Percentiles rank a stretch among this genome's conserved stretches.
phyloP scores from a whole-genome alignment of 768 basidiomycete genomes.

The Brasilioporus rufonigricans region DNA sequence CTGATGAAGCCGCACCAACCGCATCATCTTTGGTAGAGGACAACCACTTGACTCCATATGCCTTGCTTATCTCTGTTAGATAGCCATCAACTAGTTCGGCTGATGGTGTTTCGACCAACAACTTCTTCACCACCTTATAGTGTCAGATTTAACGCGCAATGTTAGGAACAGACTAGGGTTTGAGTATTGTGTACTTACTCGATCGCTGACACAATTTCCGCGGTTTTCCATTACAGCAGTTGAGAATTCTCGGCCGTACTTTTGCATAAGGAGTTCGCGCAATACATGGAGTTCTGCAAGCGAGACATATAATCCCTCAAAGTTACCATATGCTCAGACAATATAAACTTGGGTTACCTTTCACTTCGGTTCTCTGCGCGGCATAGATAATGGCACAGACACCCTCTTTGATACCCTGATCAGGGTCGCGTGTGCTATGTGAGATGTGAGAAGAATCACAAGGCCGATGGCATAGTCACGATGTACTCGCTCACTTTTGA shows the following conservation, averaged over 20 bases:
- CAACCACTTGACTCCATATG: constrained; percentile 74
- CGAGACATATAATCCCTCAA: neutral
- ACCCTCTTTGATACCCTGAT: constrained; percentile 83
- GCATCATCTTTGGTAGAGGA: constrained; percentile 38
- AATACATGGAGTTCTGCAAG: constrained; percentile 73
- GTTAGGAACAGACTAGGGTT: neutral
- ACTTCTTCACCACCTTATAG: constrained; percentile 70
- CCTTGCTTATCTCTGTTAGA: constrained; percentile 84
- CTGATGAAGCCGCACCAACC: constrained; percentile 30
- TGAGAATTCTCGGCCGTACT: constrained; percentile 91
- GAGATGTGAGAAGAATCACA: constrained; percentile 7
- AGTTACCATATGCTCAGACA: neutral
- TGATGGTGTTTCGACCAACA: constrained; percentile 67
- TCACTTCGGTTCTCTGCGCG: constrained; percentile 87
- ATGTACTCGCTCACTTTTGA: constrained; percentile 57
- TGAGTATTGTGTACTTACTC: constrained; percentile 48
- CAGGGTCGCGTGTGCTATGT: constrained; percentile 74
- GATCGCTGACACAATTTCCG: constrained; percentile 75
- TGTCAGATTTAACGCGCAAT: neutral
- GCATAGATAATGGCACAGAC: constrained; percentile 88
- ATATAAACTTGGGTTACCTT: constrained; percentile 47
- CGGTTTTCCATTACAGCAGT: constrained; percentile 83
- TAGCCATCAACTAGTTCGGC: constrained; percentile 82
- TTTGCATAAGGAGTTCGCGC: constrained; percentile 93
- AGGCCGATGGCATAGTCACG: neutral